These are phyloP conservation scores for Aspergillus coremiiformis DNA, from an alignment of 495 filamentous ascomycete species.

Conservation along the genomic window DNA sequence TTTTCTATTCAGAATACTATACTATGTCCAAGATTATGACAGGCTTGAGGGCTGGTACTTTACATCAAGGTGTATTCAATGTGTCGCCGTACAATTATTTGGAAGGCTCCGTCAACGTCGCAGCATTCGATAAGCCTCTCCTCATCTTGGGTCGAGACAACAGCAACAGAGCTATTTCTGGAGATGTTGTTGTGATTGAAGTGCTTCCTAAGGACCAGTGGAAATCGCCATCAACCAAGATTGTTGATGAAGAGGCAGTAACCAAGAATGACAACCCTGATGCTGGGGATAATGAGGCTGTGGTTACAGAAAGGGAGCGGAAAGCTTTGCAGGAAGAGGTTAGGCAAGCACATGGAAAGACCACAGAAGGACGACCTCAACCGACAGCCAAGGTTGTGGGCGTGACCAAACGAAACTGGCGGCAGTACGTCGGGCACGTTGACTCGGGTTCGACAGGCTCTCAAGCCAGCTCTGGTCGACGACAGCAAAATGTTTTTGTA, in stretches of 20 bases:
- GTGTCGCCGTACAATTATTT: slow-evolving; percentile 97
- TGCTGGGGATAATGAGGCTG: slow-evolving; percentile 62
- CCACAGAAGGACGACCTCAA: slow-evolving; percentile 68
- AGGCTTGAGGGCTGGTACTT: slow-evolving; percentile 70
- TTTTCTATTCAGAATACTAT: slow-evolving; percentile 78
- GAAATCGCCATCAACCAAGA: slow-evolving; percentile 90
- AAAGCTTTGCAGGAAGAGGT: slow-evolving; percentile 85
- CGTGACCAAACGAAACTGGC: slow-evolving; percentile 89
- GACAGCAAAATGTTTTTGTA: slow-evolving; percentile 87
- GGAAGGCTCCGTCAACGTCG: slow-evolving; percentile 82
- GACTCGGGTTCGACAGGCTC: slow-evolving; percentile 77
- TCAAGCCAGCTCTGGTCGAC: slow-evolving; percentile 60
- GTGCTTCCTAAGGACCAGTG: slow-evolving; percentile 89
- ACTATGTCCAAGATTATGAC: slow-evolving; percentile 93
- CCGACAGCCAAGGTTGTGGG: slow-evolving; percentile 92
- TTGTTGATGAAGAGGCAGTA: slow-evolving; percentile 88
- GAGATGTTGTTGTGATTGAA: slow-evolving; percentile 87
- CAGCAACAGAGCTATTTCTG: slow-evolving; percentile 87
- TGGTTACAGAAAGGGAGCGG: slow-evolving; percentile 79
- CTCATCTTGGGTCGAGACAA: slow-evolving; percentile 90
- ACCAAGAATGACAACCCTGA: slow-evolving; percentile 91
- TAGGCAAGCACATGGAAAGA: slow-evolving; percentile 73
- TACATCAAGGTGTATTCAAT: slow-evolving; percentile 93
- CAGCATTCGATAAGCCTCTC: slow-evolving; percentile 81
- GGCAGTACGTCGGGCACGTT: slow-evolving; percentile 93